These are phyloP conservation scores for Coemansia sp. DNA, from an alignment of 192 early-diverging fungal species.

Conservation along the genomic window DNA sequence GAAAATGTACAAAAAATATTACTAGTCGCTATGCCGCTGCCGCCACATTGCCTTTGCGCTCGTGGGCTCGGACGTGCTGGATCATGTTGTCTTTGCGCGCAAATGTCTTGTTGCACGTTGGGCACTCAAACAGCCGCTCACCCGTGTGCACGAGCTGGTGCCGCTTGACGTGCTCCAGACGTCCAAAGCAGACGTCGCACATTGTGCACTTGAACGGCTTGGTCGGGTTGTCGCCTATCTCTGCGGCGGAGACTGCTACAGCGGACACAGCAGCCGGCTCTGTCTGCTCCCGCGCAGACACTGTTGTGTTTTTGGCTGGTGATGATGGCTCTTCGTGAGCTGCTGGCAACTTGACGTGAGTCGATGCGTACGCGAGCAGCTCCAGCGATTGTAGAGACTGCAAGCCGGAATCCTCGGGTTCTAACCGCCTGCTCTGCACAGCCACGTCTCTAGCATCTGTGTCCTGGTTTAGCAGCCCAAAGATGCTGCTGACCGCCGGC, in stretches of 20 bases:
- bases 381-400: conserved; percentile 22
- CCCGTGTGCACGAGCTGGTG: conserved; percentile 55
- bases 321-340: background rate
- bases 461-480: conserved; percentile 22
- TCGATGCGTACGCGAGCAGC: conserved; percentile 36
- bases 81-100: conserved; percentile 79
- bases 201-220: conserved; percentile 50
- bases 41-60: conserved; percentile 22
- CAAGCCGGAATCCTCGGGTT: background rate
- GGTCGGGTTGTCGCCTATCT: conserved; percentile 17
- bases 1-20: background rate
- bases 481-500: conserved; percentile 22
- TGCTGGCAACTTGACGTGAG: background rate
- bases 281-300: background rate
- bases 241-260: background rate
- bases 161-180: conserved; percentile 52
- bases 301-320: background rate
- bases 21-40: background rate
- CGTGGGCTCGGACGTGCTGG: conserved; percentile 73
- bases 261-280: background rate
- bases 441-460: background rate
- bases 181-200: conserved; percentile 60
- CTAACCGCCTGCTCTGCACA: background rate
- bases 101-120: conserved; percentile 62
- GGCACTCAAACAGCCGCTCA: conserved; percentile 70